These are phyloP conservation scores for Trichoderma citrinoviride DNA, from an alignment of 2,329 filamentous ascomycete genomes.

Conservation along the genomic window DNA sequence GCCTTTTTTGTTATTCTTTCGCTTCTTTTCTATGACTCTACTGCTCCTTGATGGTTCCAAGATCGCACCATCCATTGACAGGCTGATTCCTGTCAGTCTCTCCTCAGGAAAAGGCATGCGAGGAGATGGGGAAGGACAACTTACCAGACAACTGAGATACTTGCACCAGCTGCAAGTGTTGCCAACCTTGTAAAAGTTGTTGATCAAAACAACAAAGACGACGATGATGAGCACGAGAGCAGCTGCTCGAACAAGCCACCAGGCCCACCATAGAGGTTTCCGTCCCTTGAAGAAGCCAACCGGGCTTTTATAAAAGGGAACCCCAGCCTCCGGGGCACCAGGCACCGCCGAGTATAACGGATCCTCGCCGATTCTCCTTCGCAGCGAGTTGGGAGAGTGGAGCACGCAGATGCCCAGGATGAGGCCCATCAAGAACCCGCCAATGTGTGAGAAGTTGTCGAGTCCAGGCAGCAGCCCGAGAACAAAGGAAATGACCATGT, in stretches of 20 bases:
- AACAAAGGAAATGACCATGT: slow-evolving; percentile 86
- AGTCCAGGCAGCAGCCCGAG: slow-evolving; percentile 87
- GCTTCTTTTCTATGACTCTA: not conserved
- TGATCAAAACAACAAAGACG: slow-evolving; percentile 79
- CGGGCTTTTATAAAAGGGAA: slow-evolving; percentile 59
- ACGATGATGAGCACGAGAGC: slow-evolving; percentile 78
- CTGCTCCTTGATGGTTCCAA: slow-evolving; percentile 37
- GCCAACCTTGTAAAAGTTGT: slow-evolving; percentile 84
- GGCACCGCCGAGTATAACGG: slow-evolving; percentile 70
- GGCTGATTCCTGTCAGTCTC: slow-evolving; percentile 44
- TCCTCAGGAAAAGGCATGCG: too few species aligned
- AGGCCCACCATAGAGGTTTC: slow-evolving; percentile 93
- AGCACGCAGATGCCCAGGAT: slow-evolving; percentile 82
- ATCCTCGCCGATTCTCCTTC: slow-evolving; percentile 68
- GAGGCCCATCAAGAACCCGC: slow-evolving; percentile 90
- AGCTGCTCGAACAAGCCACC: slow-evolving; percentile 84
- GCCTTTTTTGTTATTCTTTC: not conserved
- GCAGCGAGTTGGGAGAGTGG: slow-evolving; percentile 79
- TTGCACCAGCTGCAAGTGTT: slow-evolving; percentile 88
- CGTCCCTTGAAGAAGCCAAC: slow-evolving; percentile 85
- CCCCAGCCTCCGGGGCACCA: slow-evolving; percentile 46
- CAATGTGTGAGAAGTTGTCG: slow-evolving; percentile 97
- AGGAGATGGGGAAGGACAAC: slow-evolving; percentile 39
- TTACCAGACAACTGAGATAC: slow-evolving; percentile 87
- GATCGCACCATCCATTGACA: slow-evolving; percentile 66